Evolutionary conservation across 768 basidiomycete species (phyloP).

Genomic region (Rhizopogon vulgaris): DNA sequence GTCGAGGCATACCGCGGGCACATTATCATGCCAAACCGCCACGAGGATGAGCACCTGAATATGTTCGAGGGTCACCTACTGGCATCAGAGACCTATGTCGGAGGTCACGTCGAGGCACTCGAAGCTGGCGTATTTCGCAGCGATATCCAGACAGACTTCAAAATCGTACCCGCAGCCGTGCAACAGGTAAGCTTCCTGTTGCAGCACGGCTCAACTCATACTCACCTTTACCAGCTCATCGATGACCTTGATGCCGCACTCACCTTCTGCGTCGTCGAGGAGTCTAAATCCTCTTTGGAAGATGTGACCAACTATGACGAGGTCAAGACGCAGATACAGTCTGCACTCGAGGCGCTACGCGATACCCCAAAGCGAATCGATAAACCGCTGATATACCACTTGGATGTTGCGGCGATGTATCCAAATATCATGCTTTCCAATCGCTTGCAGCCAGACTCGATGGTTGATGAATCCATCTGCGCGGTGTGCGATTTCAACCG

Average conservation of each 20-base stretch:
- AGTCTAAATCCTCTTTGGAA: constrained; percentile 72
- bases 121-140: constrained; percentile 98
- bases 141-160: constrained; percentile 93
- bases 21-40: constrained; percentile 97
- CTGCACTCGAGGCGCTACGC: constrained; percentile 80
- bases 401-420: constrained; percentile 99
- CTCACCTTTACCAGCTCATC: constrained; percentile 56
- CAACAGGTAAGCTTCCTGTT: constrained; percentile 47
- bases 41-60: constrained; percentile 86
- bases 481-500: constrained; percentile 98
- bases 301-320: constrained; percentile 93
- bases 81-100: constrained; percentile 96
- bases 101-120: constrained; percentile 96
- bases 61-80: constrained; percentile 97
- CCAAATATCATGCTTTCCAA: constrained; percentile 99
- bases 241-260: constrained; percentile 91
- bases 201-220: neutral
- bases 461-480: constrained; percentile 93
- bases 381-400: constrained; percentile 94
- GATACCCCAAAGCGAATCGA: constrained; percentile 87
- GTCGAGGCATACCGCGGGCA: constrained; percentile 90
- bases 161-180: constrained; percentile 81
- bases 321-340: constrained; percentile 73
- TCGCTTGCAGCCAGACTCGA: constrained; percentile 95
- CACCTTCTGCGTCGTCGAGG: constrained; percentile 81